These are phyloP conservation scores for Amanita pseudoporphyria DNA, from an alignment of 768 basidiomycete species.

Conservation along the genomic window DNA sequence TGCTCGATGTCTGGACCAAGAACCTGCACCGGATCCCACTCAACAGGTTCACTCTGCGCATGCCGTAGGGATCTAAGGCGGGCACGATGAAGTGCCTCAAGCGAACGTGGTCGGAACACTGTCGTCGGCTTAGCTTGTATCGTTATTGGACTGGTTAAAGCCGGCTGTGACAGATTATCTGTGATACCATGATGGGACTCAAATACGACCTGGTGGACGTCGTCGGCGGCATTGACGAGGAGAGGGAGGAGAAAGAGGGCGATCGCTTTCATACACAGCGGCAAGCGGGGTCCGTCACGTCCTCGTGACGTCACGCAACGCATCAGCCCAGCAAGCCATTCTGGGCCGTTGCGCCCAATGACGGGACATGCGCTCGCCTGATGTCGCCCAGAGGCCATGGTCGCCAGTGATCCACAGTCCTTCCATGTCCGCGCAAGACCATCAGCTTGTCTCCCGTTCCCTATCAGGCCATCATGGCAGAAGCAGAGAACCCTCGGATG, in stretches of 20 bases:
- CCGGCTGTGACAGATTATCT: background rate
- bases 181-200: conserved; percentile 13
- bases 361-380: background rate
- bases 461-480: too few species aligned
- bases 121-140: conserved; percentile 43
- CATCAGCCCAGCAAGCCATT: background rate
- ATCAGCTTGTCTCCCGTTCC: background rate
- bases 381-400: background rate
- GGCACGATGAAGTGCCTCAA: conserved; percentile 38
- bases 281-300: background rate
- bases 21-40: conserved; percentile 63
- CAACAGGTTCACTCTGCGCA: conserved; percentile 38
- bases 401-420: background rate
- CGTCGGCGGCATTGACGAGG: conserved; percentile 9
- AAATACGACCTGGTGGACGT: conserved; percentile 14
- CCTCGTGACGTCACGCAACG: background rate
- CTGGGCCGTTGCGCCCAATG: background rate
- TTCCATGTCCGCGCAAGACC: background rate
- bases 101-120: conserved; percentile 51
- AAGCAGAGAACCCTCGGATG: conserved; percentile 45
- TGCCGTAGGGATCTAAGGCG: conserved; percentile 40
- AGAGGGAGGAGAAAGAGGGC: conserved; percentile 10
- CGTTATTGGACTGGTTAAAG: conserved; percentile 2
- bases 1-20: conserved; percentile 74
- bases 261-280: background rate